Base-by-base conservation (phyloP, 805 yeast genomes). In the Ogataea nitratoaversa region DNA sequence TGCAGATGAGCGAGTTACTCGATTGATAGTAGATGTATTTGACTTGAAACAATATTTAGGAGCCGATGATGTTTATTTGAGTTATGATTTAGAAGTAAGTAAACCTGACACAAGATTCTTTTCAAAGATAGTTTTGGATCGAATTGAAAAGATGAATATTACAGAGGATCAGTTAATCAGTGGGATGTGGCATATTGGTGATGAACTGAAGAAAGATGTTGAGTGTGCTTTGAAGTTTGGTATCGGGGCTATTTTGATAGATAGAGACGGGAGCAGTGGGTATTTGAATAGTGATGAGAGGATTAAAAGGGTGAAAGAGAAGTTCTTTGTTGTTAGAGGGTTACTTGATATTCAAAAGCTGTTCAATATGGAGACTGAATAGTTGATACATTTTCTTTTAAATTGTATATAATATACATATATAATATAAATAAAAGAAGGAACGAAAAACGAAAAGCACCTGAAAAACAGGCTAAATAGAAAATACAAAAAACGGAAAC, bases 181-280 rank as follows among this genome's bases (percentile, higher is more conserved):
- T 8, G 46, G 50, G 11, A 57, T 67, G 36, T 82, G 84, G 85
- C 91, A 83, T 54, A 61, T 82, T 35, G 91, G 91, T 0, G 90
- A 83, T 53, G 78, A 74, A 47, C 56, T 67, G 28, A 60, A 59
- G 7, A 75, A 76, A 37, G 91, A 83, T 54, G 64, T 74, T 40
- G 51, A 63, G 12, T 83, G 79, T 3, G 67, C 81, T 0, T 56
- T 63, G 14, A 56, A 59, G 19, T 70, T 81, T 1, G 89, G 89
- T 0, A 75, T 87, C 77, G 77, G 75, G 38, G 78, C 82, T 5
- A 62, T 83, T 0, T 35, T 56, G 34, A 30, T 56, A n/a, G 60
- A 56, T 36, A 38, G 60, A 22, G 43, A 50, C 22, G 19, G 36
- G 16, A 34, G 39, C 2, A 40, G 42, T 19, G 56, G 53, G 12